Evolutionary conservation across 1,284 basidiomycete species (phyloP), one percentile per base, ranked within the genome.

Genomic region (Papiliotrema fonsecae): DNA sequence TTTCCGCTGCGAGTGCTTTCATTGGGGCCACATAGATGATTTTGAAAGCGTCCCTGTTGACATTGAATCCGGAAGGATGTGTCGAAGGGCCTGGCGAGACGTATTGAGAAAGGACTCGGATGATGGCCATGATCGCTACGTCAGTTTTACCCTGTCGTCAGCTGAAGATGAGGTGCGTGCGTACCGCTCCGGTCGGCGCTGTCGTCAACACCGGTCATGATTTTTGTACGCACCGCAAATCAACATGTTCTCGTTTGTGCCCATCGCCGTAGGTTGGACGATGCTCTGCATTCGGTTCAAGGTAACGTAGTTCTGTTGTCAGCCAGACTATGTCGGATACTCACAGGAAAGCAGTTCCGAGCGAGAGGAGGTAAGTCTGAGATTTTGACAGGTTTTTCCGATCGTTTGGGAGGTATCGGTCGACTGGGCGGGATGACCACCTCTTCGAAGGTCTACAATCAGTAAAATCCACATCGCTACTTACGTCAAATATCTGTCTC

Each of bases 21-120:
- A 98, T 98, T 0, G 96, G 96, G 9, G 96, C 96, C 30, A 99
- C 96, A 64, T 99, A 99, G 49, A 99, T 91, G 51, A 99, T 85
- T 73, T 99, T 98, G 78, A 97, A 98, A 4, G 81, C 75, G 54
- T 88, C 80, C 36, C 78, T 78, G 54, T 83, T 72, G 54, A 92
- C 86, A n/a, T 77, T 58, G 57, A 69, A 68, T 21, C 68, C 85
- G 44, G 61, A 65, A 36, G 66, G 57, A 55, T 48, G 80, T 67
- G 37, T 56, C 22, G 60, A 65, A 60, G 62, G 68, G 0, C 66
- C 60, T 5, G 75, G 69, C 45, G 82, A 77, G n/a, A 67, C 41
- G 69, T 89, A 81, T 61, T 88, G 88, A 48, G 84, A 78, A 45
- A 98, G 77, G 19, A 93, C 88, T 21, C 92, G 86, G 45, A 98